phyloP scores from a whole-genome alignment of 768 basidiomycete genomes.

The Macrolepiota fuliginosa region DNA sequence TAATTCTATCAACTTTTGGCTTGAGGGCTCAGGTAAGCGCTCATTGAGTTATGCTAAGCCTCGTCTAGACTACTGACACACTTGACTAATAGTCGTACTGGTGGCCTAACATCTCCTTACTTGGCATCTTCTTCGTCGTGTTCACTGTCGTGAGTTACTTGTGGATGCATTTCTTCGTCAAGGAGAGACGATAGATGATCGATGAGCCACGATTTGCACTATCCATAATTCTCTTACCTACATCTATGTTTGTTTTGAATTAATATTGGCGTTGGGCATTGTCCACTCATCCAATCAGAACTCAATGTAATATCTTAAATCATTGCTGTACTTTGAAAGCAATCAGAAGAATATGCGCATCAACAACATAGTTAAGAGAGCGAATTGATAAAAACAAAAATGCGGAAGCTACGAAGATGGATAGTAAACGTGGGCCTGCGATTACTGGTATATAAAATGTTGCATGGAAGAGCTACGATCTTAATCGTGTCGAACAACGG shows the following conservation, averaged over 20 bases:
- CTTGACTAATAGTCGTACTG: slow-evolving; percentile 70
- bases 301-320: too few relatives aligned
- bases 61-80: slow-evolving; percentile 2
- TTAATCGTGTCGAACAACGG: not conserved
- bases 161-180: slow-evolving; percentile 84
- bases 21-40: slow-evolving; percentile 72
- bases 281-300: too few relatives aligned
- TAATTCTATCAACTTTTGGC: slow-evolving; percentile 93
- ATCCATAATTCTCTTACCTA: not conserved
- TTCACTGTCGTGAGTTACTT: slow-evolving; percentile 80
- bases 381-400: too few relatives aligned
- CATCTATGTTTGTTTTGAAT: not conserved
- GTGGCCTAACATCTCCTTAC: slow-evolving; percentile 92
- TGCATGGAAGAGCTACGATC: not conserved
- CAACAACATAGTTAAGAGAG: too few relatives aligned
- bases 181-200: slow-evolving; percentile 58
- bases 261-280: not conserved
- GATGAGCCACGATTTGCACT: not conserved
- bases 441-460: too few relatives aligned
- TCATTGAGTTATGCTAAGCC: slow-evolving; percentile 11
- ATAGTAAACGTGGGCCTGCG: too few relatives aligned
- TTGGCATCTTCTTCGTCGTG: slow-evolving; percentile 81
- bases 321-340: too few relatives aligned
- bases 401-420: too few relatives aligned
- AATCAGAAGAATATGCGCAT: too few relatives aligned